Evolutionary conservation across 441 rosid genomes (phyloP).

Genomic region (Jatropha multifida): DNA sequence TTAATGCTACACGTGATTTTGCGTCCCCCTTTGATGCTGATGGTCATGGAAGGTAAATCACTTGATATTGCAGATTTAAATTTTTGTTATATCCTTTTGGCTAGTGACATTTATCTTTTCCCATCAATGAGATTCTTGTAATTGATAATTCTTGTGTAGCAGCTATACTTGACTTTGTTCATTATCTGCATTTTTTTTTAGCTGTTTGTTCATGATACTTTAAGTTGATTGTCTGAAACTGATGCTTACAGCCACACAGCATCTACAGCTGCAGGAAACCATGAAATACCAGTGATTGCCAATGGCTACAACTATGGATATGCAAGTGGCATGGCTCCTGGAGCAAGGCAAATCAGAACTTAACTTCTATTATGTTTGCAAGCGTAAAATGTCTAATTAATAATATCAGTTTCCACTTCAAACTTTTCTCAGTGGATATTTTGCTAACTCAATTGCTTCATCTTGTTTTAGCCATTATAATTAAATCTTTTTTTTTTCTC

Average conservation of each 20-base stretch:
- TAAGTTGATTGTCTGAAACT: constrained; percentile 1
- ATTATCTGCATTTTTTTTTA: constrained; percentile 6
- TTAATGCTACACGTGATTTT: constrained; percentile 41
- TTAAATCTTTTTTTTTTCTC: not conserved
- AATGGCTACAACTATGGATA: constrained; percentile 76
- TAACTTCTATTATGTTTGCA: constrained; percentile 10
- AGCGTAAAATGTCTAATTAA: not conserved
- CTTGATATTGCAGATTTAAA: not conserved
- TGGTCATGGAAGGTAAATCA: constrained; percentile 61
- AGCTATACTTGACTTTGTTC: not conserved
- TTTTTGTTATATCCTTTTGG: not conserved
- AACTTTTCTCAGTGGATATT: not conserved
- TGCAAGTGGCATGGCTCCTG: constrained; percentile 98
- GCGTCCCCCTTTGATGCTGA: constrained; percentile 57
- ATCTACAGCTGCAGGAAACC: constrained; percentile 89
- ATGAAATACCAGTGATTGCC: constrained; percentile 66
- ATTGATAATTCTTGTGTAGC: not conserved
- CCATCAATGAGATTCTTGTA: not conserved
- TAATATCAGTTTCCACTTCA: constrained; percentile 19
- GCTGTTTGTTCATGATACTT: not conserved
- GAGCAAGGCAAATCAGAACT: constrained; percentile 56
- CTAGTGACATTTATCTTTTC: not conserved
- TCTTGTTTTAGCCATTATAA: not conserved
- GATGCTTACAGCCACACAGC: constrained; percentile 73
- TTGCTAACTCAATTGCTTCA: not conserved